These are phyloP conservation scores for Hirsutella minnesotensis DNA, from an alignment of 2,329 filamentous ascomycete genomes.

Conservation along the genomic window DNA sequence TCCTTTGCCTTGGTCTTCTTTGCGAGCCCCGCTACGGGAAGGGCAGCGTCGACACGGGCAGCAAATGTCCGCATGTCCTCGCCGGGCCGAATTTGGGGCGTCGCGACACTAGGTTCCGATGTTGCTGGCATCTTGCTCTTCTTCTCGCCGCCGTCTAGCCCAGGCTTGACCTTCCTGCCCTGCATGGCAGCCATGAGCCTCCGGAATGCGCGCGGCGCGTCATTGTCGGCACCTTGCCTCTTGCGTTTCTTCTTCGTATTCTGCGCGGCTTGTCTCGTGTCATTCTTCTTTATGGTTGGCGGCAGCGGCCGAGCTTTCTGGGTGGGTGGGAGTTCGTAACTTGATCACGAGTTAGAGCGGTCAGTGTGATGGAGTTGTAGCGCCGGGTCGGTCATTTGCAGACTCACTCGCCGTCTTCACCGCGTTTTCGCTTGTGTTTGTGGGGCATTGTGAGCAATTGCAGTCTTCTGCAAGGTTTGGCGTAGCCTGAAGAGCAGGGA, in stretches of 20 bases:
- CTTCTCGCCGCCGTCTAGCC: conserved; percentile 57
- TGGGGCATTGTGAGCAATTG: conserved; percentile 53
- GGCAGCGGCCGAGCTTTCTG: conserved; percentile 40
- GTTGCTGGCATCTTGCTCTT: conserved; percentile 4
- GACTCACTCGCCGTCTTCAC: conserved; percentile 41
- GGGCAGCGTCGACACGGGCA: conserved; percentile 69
- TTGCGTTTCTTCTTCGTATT: conserved; percentile 31
- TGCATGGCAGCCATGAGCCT: conserved; percentile 67
- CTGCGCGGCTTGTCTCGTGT: conserved; percentile 24
- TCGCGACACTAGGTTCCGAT: conserved; percentile 16
- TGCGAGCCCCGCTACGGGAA: conserved; percentile 63
- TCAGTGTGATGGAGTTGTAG: not conserved
- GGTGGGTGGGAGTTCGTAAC: conserved; percentile 37
- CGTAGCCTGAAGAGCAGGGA: not conserved
- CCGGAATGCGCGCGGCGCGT: conserved; percentile 80
- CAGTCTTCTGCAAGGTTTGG: not conserved
- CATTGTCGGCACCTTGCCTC: conserved; percentile 45
- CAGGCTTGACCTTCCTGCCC: conserved; percentile 46
- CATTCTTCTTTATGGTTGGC: conserved; percentile 20
- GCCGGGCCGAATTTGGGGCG: conserved; percentile 66
- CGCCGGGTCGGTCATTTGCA: not conserved
- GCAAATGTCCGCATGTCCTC: conserved; percentile 76
- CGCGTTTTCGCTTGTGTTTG: conserved; percentile 64
- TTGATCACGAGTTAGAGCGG: conserved; percentile 15
- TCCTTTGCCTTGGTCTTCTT: conserved; percentile 44